A percentile compares a stretch with the other conserved stretches of the same genome.
These are phyloP conservation scores for Lichtheimia ornata DNA, from an alignment of 371 early-diverging fungal species.

Conservation along the genomic window DNA sequence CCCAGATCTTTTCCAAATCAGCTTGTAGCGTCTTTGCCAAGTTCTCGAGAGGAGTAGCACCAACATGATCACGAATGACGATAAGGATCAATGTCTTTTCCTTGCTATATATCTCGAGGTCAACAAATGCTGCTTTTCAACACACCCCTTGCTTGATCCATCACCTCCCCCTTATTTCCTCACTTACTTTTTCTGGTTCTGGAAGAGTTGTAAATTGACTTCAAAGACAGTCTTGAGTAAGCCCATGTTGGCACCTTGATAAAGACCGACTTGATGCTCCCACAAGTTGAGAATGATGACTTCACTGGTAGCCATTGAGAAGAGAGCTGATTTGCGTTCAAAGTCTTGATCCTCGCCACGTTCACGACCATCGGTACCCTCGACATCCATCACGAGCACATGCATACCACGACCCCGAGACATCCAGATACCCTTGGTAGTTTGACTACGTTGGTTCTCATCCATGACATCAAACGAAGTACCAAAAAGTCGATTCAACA, in stretches of 20 bases:
- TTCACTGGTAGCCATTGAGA: conserved; percentile 94
- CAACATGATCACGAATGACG: conserved; percentile 95
- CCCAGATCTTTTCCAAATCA: conserved; percentile 93
- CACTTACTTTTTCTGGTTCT: conserved; percentile 62
- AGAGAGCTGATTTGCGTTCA: conserved; percentile 96
- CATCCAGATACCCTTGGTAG: conserved; percentile 97
- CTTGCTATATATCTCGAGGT: conserved; percentile 35
- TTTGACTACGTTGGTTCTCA: conserved; percentile 82
- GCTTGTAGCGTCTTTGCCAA: conserved; percentile 77
- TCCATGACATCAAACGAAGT: conserved; percentile 95
- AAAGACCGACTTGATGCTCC: conserved; percentile 97
- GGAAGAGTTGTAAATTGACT: conserved; percentile 96
- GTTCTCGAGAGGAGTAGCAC: conserved; percentile 82
- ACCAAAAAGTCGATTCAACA: conserved; percentile 92
- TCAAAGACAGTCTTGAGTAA: conserved; percentile 97
- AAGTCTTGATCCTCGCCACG: conserved; percentile 99
- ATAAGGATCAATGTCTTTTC: conserved; percentile 92
- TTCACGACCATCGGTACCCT: conserved; percentile 98
- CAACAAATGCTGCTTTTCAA: conserved; percentile 3
- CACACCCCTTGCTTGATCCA: neutral
- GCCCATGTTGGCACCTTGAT: conserved; percentile 99
- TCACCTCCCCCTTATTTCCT: neutral
- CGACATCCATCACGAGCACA: conserved; percentile 96
- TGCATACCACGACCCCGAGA: conserved; percentile 82
- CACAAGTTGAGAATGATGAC: conserved; percentile 97